Base-by-base conservation (phyloP, 2,329 filamentous ascomycete genomes). In the Clonostachys sp. region DNA sequence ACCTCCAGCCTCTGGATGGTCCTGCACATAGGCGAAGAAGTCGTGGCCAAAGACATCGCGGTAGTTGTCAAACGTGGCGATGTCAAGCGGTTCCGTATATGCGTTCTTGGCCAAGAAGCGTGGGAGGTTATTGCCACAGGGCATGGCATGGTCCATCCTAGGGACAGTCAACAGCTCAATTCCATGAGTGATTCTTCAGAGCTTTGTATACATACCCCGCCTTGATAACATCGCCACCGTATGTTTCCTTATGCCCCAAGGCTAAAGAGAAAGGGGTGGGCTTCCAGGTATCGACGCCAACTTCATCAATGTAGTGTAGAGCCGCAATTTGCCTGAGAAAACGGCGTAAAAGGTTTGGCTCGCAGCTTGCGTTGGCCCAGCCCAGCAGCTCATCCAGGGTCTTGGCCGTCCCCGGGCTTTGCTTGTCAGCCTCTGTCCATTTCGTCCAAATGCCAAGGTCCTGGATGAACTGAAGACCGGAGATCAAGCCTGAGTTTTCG, bases 11-110 rank as follows among this genome's bases (percentile, higher is more conserved):
- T 52, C 48, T 5, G 61, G 56, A 13, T 54, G 60, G 20, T 55
- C 52, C 41, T 60, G 57, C 16, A 61, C 48, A 7, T 61, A 60
- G 1, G 50, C 61, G 36, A 66, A 66, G 55, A 66, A 64, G 42
- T 58, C 60, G 17, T 51, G 45, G 24, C 56, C 49, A 43, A 57
- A 64, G 14, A 45, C 42, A 8, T 51, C 53, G n/a, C 47, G 42
- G 30, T 45, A 45, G 42, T 48, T 48, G 36, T 48, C 47, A 20
- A 48, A 45, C 20, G 42, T 30, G 13, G 47, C 35, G 2, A 59
- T 48, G 41, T 60, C 58, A 2, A 54, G 55, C 8, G 64, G 63
- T 41, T 66, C 64, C 40, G 54, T 53, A 47, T 66, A 67, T 3
- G 47, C 50, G 24, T 51, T 63, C 45, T 59, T 61, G 14, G 56